A percentile compares a stretch with the other conserved stretches of the same genome.
phyloP scores from a whole-genome alignment of 805 yeast genomes.

The Hanseniaspora jakobsenii region DNA sequence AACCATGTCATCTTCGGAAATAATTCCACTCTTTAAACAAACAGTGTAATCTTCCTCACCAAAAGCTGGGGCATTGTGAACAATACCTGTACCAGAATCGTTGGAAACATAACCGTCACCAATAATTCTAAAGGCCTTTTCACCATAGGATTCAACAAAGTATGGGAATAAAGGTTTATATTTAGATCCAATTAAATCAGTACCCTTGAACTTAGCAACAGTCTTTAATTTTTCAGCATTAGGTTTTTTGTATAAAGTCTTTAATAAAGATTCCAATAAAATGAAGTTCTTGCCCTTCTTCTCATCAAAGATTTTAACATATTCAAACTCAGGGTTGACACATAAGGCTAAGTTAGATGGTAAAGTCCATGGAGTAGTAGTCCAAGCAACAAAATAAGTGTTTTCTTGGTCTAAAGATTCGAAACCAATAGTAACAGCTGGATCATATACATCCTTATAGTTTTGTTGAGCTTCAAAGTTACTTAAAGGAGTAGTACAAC shows the following conservation, averaged over 20 bases:
- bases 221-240: constrained; percentile 74
- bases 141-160: constrained; percentile 64
- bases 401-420: constrained; percentile 67
- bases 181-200: constrained; percentile 62
- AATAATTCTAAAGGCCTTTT: constrained; percentile 71
- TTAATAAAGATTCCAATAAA: constrained; percentile 68
- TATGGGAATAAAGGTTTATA: constrained; percentile 77
- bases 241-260: constrained; percentile 87
- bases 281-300: constrained; percentile 70
- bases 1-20: constrained; percentile 53
- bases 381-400: constrained; percentile 89
- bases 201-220: constrained; percentile 69
- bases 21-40: constrained; percentile 63
- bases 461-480: constrained; percentile 98
- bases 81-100: constrained; percentile 98
- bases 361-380: constrained; percentile 99
- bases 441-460: constrained; percentile 93
- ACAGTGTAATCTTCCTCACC: constrained; percentile 97
- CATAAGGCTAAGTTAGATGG: constrained; percentile 89
- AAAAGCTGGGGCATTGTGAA: constrained; percentile 95
- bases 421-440: constrained; percentile 89
- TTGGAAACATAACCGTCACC: constrained; percentile 73
- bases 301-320: constrained; percentile 85
- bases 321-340: constrained; percentile 83
- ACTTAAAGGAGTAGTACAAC: constrained; percentile 88